Conservation (phyloP, 2,329 filamentous ascomycete species). For the Ceratocystis harringtonii region DNA sequence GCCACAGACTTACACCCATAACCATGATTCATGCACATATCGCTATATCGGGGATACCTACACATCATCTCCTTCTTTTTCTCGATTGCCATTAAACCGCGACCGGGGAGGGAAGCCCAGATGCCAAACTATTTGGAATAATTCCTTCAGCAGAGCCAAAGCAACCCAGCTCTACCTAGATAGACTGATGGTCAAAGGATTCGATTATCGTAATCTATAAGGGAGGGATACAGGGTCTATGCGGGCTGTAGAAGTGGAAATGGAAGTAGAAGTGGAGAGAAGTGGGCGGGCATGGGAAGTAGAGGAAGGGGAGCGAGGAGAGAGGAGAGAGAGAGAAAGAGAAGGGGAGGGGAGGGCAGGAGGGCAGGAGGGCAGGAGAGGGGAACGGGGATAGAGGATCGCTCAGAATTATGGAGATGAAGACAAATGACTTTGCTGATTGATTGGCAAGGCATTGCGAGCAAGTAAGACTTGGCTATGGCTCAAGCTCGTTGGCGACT, state of each 20-base stretch:
- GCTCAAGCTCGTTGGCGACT: no score
- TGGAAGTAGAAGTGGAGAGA: no score
- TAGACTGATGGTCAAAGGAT: not conserved
- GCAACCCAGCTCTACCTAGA: not conserved
- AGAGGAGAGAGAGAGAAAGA: not conserved
- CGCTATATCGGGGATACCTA: not conserved
- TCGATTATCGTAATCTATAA: not conserved
- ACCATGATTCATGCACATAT: not conserved
- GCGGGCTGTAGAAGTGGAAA: not conserved
- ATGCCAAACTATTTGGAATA: not conserved
- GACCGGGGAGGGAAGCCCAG: not conserved
- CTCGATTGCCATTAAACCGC: not conserved
- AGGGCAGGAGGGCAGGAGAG: not conserved
- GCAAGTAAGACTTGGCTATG: no score
- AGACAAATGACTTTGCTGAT: no score
- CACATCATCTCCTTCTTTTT: not conserved
- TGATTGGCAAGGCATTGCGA: no score
- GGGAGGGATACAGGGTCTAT: constrained; percentile 2
- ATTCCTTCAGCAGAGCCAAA: not conserved
- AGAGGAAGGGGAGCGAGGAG: not conserved
- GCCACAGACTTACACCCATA: not conserved
- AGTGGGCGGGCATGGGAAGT: no score
- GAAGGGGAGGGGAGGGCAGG: not conserved
- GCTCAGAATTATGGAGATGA: not conserved
- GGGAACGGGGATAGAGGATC: not conserved